phyloP scores from a whole-genome alignment of 2,329 filamentous ascomycete genomes.

The Akanthomyces uredinophilus region DNA sequence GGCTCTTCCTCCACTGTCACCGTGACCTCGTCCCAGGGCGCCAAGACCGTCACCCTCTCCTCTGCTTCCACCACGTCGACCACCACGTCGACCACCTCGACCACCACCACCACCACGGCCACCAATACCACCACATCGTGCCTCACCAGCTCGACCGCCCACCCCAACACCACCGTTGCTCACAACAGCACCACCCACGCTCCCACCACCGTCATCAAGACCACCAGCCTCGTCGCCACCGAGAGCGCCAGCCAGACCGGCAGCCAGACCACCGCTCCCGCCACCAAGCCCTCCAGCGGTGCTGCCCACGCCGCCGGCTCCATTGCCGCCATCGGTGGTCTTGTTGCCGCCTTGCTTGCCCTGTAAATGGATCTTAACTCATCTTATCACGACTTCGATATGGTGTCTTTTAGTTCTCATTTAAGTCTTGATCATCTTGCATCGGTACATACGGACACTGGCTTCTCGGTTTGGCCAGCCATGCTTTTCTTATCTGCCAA shows the following conservation, averaged over 20 bases:
- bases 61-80: slow-evolving; percentile 19
- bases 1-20: slow-evolving; percentile 26
- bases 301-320: slow-evolving; percentile 33
- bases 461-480: not conserved
- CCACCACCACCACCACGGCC: not conserved
- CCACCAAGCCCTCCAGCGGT: slow-evolving; percentile 18
- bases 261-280: slow-evolving; percentile 20
- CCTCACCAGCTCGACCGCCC: slow-evolving; percentile 22
- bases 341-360: slow-evolving; percentile 38
- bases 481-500: not conserved
- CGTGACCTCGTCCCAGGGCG: slow-evolving; percentile 25
- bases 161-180: slow-evolving; percentile 17
- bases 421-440: slow-evolving; percentile 3
- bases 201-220: not conserved
- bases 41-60: slow-evolving; percentile 28
- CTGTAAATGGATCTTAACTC: slow-evolving; percentile 32
- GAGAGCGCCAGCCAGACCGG: slow-evolving; percentile 19
- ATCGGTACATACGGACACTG: slow-evolving; percentile 7
- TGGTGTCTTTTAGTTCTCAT: slow-evolving; percentile 7
- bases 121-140: slow-evolving; percentile 23
- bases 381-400: not conserved
- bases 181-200: not conserved
- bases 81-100: slow-evolving; percentile 3
- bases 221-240: slow-evolving; percentile 23
- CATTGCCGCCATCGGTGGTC: slow-evolving; percentile 34